Evolutionary conservation across 2,329 filamentous ascomycete species (phyloP).

Genomic region (Claviceps arundinis): DNA sequence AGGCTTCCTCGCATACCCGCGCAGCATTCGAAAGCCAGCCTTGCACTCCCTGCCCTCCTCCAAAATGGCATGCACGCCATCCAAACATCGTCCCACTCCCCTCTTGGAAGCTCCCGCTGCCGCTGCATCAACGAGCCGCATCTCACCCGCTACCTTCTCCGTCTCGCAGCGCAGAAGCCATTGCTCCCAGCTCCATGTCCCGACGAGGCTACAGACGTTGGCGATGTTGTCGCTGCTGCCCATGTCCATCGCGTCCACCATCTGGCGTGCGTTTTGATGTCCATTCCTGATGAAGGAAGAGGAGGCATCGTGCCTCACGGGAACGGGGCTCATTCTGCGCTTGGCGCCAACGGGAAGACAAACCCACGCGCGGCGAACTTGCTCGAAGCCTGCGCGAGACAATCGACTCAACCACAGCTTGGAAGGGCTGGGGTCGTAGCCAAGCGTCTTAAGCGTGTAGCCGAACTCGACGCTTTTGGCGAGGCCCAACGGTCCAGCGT

Average conservation of each 20-base stretch:
- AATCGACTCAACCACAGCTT: constrained; percentile 69
- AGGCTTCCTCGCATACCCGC: constrained; percentile 52
- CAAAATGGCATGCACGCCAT: constrained; percentile 45
- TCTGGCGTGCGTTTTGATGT: constrained; percentile 30
- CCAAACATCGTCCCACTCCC: constrained; percentile 45
- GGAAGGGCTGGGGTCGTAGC: constrained; percentile 77
- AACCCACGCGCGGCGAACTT: constrained; percentile 75
- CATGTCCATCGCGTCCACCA: constrained; percentile 45
- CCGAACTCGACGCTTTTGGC: constrained; percentile 86
- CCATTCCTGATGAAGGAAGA: constrained; percentile 13
- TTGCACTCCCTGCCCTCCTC: constrained; percentile 49
- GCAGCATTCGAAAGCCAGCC: constrained; percentile 47
- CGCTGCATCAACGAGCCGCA: constrained; percentile 39
- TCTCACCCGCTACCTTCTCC: constrained; percentile 62
- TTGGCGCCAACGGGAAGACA: constrained; percentile 66
- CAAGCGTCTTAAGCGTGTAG: constrained; percentile 75
- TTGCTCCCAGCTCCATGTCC: constrained; percentile 87
- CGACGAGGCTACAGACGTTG: constrained; percentile 66
- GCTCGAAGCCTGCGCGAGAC: constrained; percentile 60
- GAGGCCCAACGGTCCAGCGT: constrained; percentile 64
- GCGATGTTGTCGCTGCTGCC: constrained; percentile 62
- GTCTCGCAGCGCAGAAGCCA: constrained; percentile 83
- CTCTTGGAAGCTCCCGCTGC: constrained; percentile 36
- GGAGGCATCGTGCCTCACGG: constrained; percentile 22
- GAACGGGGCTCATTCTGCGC: constrained; percentile 17